Conservation (phyloP, 768 basidiomycete genomes). For the Cyclocybe cylindracea region DNA sequence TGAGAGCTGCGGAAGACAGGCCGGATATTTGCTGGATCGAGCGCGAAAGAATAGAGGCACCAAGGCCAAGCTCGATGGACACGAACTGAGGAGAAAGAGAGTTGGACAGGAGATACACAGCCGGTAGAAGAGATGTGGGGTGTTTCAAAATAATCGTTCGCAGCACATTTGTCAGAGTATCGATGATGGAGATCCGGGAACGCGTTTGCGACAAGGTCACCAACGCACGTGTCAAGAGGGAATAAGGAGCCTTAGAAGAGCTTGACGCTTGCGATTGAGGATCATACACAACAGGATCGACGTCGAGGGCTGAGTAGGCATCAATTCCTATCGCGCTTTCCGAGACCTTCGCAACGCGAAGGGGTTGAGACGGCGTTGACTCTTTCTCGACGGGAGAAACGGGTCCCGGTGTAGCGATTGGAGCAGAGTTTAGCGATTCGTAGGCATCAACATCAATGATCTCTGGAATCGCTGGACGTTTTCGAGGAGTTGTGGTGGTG, state of each 20-base stretch:
- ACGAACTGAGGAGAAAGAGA: constrained; percentile 76
- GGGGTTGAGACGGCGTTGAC: background rate
- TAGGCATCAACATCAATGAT: constrained; percentile 25
- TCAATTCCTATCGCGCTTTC: background rate
- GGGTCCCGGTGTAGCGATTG: background rate
- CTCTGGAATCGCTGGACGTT: background rate
- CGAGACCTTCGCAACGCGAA: background rate
- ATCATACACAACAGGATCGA: constrained; percentile 52
- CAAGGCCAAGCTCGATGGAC: constrained; percentile 69
- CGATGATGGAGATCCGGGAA: constrained; percentile 70
- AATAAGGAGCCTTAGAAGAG: constrained; percentile 55
- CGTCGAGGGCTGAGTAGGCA: constrained; percentile 33
- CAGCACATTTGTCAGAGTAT: constrained; percentile 73
- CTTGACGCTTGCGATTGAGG: constrained; percentile 46
- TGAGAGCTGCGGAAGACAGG: constrained; percentile 55
- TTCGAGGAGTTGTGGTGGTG: background rate
- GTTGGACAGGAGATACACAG: constrained; percentile 83
- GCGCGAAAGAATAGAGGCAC: constrained; percentile 65
- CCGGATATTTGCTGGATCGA: constrained; percentile 77
- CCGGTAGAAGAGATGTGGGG: constrained; percentile 68
- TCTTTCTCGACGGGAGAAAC: background rate
- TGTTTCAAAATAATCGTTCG: constrained; percentile 67
- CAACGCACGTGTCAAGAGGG: constrained; percentile 69
- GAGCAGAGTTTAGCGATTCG: background rate
- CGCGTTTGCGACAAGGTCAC: constrained; percentile 62